These are phyloP conservation scores for Zoysia matrella DNA, from an alignment of 202 grass and related monocot species.

Conservation along the genomic window DNA sequence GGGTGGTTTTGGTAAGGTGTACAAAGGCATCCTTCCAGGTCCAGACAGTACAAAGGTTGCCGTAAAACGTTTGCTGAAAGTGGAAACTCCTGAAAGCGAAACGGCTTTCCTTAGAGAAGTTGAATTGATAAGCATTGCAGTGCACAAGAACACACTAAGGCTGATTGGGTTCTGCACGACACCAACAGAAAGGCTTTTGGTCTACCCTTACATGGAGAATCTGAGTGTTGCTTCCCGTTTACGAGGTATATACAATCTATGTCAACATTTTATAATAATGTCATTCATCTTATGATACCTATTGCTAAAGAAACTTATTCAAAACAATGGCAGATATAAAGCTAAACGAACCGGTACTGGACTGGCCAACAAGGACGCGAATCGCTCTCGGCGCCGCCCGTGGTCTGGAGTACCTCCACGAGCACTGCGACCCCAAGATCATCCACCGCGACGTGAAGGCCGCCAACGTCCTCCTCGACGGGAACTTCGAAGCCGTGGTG, in stretches of 20 bases:
- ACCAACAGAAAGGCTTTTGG: no score
- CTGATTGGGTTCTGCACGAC: no score
- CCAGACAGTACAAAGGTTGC: no score
- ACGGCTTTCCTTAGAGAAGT: no score
- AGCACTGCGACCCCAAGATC: conserved; percentile 92
- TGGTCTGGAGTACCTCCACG: conserved; percentile 73
- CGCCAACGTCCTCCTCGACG: conserved; percentile 84
- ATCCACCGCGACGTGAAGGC: conserved; percentile 97
- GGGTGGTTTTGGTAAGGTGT: no score
- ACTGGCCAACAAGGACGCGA: conserved; percentile 64
- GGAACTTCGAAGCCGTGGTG: conserved; percentile 76
- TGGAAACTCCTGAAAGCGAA: no score
- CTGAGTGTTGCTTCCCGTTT: conserved; percentile 24
- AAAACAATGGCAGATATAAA: conserved; percentile 62
- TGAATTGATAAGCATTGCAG: no score
- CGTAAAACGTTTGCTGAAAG: no score
- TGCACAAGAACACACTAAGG: no score
- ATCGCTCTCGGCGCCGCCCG: no score
- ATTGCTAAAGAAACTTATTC: conserved; percentile 7
- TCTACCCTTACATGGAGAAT: no score
- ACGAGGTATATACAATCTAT: conserved; percentile 60
- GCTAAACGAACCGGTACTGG: conserved; percentile 59
- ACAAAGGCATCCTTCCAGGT: no score
- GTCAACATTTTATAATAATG: neutral
- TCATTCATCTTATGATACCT: neutral